Evolutionary conservation across 2,329 filamentous ascomycete species (phyloP), one percentile per base, ranked within the genome.

Genomic region (Stylonectria norvegica): DNA sequence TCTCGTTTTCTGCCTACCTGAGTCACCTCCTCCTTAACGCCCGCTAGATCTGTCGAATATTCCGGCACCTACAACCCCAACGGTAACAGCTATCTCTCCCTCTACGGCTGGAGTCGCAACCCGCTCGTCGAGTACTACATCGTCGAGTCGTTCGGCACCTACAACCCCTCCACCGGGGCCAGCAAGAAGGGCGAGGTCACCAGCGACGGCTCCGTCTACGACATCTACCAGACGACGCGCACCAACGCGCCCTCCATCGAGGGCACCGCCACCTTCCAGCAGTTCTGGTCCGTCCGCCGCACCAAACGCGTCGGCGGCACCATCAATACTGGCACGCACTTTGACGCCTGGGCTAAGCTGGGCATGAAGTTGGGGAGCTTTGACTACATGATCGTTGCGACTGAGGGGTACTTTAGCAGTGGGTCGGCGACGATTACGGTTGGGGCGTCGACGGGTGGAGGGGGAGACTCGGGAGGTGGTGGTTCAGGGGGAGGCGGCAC

Each of bases 361-460:
- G 75, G 75, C 4, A 57, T 77, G 57, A 65, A 59, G 18, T 53
- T 79, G 9, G 76, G 75, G 3, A 63, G 48, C 27, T 64, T 68
- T 49, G 63, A 78, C 57, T 79, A 79, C 57, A 68, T 72, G 65
- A 75, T 79, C 45, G 60, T 78, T 15, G 75, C 75, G 11, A 73
- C 71, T 1, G 75, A 78, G 58, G 75, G 72, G 4, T 76, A 76
- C 58, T 60, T 65, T 45, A 75, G 72, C 60, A 67, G 63, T 43
- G 74, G 75, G 1, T 65, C 60, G 36, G 65, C 73, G 29, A 60
- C 52, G 34, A 75, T 77, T 44, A 75, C 65, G 36, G 70, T 75
- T 14, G 62, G 62, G 7, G 37, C 25, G 10, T 33, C 36, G 11
- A 23, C 39, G 10, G 14, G 28, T 22, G 20, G 34, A n/a, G 30